Evolutionary conservation across 2,329 filamentous ascomycete species (phyloP).

Genomic region (Colletotrichum orbiculare): DNA sequence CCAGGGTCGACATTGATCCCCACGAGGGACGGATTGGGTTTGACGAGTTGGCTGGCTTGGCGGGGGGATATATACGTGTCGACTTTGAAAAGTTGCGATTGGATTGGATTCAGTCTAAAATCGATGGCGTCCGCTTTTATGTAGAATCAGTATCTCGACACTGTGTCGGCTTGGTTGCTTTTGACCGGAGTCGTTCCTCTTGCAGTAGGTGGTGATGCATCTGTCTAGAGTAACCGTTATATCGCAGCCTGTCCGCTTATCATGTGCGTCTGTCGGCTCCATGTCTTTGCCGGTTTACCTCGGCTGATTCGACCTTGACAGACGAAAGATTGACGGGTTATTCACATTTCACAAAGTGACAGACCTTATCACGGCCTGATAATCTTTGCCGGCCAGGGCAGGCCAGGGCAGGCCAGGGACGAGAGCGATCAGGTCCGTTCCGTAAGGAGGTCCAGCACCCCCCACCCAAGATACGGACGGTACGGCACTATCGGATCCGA

Average conservation of each 20-base stretch:
- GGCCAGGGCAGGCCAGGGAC: background rate
- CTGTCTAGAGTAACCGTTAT: too few relatives aligned
- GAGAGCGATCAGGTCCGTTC: background rate
- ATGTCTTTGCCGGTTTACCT: background rate
- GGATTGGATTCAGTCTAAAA: constrained; percentile 18
- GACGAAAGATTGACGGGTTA: too few relatives aligned
- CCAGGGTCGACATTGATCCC: constrained; percentile 17
- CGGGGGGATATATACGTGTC: constrained; percentile 20
- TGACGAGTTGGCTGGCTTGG: constrained; percentile 15
- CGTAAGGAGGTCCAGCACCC: constrained; percentile 19
- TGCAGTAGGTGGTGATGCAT: constrained; percentile 15
- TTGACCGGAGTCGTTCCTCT: constrained; percentile 7
- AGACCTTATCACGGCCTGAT: background rate
- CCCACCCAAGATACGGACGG: constrained; percentile 26
- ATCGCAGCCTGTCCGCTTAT: too few relatives aligned
- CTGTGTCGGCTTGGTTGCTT: constrained; percentile 1
- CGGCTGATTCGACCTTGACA: too few relatives aligned
- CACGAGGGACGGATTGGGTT: constrained; percentile 4
- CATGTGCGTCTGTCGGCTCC: background rate
- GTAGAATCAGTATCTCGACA: constrained; percentile 33
- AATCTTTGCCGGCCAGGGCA: background rate
- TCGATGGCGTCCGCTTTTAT: constrained; percentile 9
- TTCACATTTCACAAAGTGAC: background rate
- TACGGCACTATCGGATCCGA: constrained; percentile 19
- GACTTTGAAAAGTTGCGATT: constrained; percentile 25